Conservation (phyloP, 352 stramenopile genomes). For the Saprolegnia parasitica region DNA sequence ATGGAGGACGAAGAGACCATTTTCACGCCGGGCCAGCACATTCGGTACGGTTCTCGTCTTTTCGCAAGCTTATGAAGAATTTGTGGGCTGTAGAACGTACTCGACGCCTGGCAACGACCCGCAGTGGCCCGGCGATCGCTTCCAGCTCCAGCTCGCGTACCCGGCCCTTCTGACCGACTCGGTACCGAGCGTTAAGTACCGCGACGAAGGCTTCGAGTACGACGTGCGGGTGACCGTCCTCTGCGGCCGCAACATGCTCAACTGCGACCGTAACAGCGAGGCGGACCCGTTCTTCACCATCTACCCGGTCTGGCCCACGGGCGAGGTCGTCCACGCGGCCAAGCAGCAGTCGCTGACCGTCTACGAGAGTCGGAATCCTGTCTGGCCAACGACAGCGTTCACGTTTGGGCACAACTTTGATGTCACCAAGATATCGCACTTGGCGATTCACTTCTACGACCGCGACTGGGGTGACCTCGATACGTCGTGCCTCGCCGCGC, state of each 20-base stretch:
- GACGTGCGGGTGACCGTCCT: constrained; percentile 22
- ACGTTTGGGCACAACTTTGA: constrained; percentile 53
- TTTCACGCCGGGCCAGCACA: constrained; percentile 15
- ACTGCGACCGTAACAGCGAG: constrained; percentile 22
- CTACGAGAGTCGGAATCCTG: constrained; percentile 52
- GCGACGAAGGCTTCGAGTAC: constrained; percentile 26
- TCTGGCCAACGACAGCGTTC: constrained; percentile 60
- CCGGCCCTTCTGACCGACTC: constrained; percentile 52
- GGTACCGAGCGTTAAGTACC: constrained; percentile 2
- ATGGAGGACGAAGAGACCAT: constrained; percentile 27
- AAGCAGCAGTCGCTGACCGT: constrained; percentile 61
- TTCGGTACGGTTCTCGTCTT: not conserved
- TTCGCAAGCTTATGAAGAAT: too few species aligned
- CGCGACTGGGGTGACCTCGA: constrained; percentile 44
- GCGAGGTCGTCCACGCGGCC: constrained; percentile 41
- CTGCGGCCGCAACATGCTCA: constrained; percentile 24
- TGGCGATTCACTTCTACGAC: constrained; percentile 67
- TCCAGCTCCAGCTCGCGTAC: constrained; percentile 58
- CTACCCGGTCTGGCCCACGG: constrained; percentile 47
- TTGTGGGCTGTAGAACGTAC: too few species aligned
- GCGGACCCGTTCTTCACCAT: constrained; percentile 57
- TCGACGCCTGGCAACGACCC: constrained; percentile 19
- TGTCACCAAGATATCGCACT: constrained; percentile 48
- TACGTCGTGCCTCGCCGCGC: constrained; percentile 32
- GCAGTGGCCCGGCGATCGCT: constrained; percentile 58